Evolutionary conservation across 2,329 filamentous ascomycete species (phyloP), one percentile per base, ranked within the genome.

Genomic region (Erysiphe neolycopersici): DNA sequence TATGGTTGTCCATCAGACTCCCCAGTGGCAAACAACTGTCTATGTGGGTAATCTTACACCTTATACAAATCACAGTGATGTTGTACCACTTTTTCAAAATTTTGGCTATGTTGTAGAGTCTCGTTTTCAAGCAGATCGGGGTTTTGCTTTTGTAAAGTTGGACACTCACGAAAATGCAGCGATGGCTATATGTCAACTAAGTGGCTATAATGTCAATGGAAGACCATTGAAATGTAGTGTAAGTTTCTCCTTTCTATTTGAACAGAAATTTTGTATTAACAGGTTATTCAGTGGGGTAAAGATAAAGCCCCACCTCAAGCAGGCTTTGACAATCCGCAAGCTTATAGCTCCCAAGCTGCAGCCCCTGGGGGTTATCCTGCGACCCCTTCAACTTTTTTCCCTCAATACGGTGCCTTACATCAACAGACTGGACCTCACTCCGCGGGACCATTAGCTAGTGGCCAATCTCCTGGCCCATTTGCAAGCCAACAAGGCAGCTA

Each of bases 131-230:
- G 84, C 89, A 44, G 89, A 98, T 60, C 81, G 89, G 52, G 89
- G 89, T 13, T 98, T 98, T 59, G 84, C 89, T 8, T 98, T 98
- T 60, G 83, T 98, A 61, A 98, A 98, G 68, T 93, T 98, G 85
- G 89, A 98, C 59, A 79, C 76, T 6, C 89, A 98, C 57, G 89
- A 98, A 64, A 94, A 94, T 56, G 89, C 89, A 3, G 85, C 89
- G 44, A 93, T 93, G 79, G 84, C 85, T 31, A 98, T 98, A 56
- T 98, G 89, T 63, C 85, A 95, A 59, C 70, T 98, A 56, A 95
- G 87, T 54, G 87, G 87, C 30, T 98, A 95, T 65, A 91, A 94
- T 52, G 87, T 98, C 54, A 94, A 98, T 56, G 89, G 89, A 43
- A 77, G 89, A 51, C 89, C 89, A 43, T 64, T 98, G 53, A 98